Evolutionary conservation across 192 early-diverging fungal genomes (phyloP).

Genomic region (Coemansia sp.): DNA sequence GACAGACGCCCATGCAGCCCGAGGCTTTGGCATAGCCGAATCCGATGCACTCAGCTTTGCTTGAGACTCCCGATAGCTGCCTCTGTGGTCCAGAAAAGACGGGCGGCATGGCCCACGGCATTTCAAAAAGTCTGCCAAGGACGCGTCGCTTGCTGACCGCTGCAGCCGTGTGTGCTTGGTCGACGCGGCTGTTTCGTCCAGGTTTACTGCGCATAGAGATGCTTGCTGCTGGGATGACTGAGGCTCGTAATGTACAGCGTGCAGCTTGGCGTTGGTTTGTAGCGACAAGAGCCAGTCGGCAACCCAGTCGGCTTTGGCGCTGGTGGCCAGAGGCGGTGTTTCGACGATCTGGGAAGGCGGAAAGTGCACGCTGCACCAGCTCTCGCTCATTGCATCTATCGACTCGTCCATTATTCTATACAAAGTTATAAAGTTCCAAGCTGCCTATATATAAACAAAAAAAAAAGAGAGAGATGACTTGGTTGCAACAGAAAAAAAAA

Average conservation of each 20-base stretch:
- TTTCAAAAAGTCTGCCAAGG: constrained; percentile 32
- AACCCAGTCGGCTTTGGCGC: neutral
- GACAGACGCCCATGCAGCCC: too few species aligned
- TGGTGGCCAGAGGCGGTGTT: neutral
- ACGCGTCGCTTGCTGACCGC: constrained; percentile 27
- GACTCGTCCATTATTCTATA: constrained; percentile 2
- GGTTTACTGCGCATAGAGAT: neutral
- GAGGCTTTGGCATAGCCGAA: neutral
- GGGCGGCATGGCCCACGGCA: constrained; percentile 29
- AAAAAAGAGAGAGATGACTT: neutral
- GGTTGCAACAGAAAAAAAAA: neutral
- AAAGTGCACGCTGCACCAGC: constrained; percentile 30
- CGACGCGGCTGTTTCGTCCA: neutral
- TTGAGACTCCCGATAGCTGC: neutral
- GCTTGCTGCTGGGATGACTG: neutral
- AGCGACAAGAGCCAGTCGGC: constrained; percentile 1
- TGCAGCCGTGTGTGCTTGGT: neutral
- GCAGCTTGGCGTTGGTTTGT: neutral
- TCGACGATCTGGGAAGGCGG: neutral
- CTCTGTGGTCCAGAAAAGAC: constrained; percentile 24
- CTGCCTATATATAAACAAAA: neutral
- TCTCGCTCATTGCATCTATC: constrained; percentile 11
- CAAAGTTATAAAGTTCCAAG: constrained; percentile 7
- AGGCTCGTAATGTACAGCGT: neutral
- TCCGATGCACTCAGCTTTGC: constrained; percentile 1